phyloP scores from a whole-genome alignment of 2,329 filamentous ascomycete genomes.

The Helotiales sp. region DNA sequence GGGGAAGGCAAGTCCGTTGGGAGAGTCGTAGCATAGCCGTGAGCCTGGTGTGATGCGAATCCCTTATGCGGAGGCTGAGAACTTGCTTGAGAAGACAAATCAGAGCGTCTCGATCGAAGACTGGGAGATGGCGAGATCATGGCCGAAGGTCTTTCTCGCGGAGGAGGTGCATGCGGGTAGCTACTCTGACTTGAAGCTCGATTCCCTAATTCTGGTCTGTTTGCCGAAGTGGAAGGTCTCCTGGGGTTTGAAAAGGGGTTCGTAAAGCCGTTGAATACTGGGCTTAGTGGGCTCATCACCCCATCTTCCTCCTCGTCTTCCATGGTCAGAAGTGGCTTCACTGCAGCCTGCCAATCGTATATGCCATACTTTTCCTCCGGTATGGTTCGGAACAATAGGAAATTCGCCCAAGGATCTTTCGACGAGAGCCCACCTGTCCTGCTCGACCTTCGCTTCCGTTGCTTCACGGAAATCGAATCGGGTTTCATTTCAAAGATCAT shows the following conservation, averaged over 20 bases:
- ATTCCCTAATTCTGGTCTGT: constrained; percentile 47
- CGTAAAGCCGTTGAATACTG: constrained; percentile 38
- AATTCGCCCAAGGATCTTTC: constrained; percentile 43
- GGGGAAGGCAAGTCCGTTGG: constrained; percentile 63
- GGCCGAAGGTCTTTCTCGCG: constrained; percentile 51
- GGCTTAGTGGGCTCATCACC: constrained; percentile 36
- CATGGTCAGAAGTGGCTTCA: constrained; percentile 46
- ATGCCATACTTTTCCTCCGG: constrained; percentile 58
- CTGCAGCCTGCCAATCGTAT: constrained; percentile 60
- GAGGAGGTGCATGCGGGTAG: constrained; percentile 37
- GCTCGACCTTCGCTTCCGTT: constrained; percentile 68
- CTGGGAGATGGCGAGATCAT: constrained; percentile 64
- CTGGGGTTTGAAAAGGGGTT: constrained; percentile 41
- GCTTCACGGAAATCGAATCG: constrained; percentile 59
- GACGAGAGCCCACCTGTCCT: constrained; percentile 58
- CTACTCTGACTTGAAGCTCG: constrained; percentile 51
- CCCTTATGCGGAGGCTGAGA: constrained; percentile 51
- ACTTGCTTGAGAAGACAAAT: constrained; percentile 55
- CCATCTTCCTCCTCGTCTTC: constrained; percentile 29
- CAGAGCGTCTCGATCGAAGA: constrained; percentile 65
- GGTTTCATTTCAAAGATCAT: constrained; percentile 60
- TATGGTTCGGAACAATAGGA: constrained; percentile 61
- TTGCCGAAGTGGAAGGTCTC: constrained; percentile 24
- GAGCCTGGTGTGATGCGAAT: constrained; percentile 48
- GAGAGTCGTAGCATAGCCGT: constrained; percentile 57